Evolutionary conservation across 1,284 basidiomycete genomes (phyloP).

Genomic region (Flammula alnicola): DNA sequence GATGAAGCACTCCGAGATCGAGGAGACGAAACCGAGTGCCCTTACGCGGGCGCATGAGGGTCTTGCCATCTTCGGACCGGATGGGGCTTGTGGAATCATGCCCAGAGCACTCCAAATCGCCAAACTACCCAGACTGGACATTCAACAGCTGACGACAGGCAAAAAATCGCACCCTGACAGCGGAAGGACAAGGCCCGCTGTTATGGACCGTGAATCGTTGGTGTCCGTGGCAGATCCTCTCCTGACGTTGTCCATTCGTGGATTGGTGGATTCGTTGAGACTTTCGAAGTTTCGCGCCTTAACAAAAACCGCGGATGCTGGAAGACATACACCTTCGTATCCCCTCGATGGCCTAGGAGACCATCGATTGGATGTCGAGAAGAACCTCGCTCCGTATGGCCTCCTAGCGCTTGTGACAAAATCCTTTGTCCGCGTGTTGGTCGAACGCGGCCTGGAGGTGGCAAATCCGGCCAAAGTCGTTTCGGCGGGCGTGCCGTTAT

Average conservation of each 20-base stretch:
- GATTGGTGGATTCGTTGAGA: constrained; percentile 26
- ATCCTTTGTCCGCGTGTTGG: constrained; percentile 38
- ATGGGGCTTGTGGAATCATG: constrained; percentile 21
- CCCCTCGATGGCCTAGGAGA: constrained; percentile 32
- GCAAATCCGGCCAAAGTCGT: constrained; percentile 34
- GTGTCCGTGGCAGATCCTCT: constrained; percentile 32
- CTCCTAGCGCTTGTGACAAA: constrained; percentile 45
- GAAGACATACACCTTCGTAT: constrained; percentile 17
- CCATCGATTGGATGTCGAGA: constrained; percentile 34
- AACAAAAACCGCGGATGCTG: constrained; percentile 7
- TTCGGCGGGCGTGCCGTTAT: constrained; percentile 9
- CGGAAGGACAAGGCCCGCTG: not conserved
- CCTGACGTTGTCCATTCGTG: constrained; percentile 29
- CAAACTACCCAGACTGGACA: constrained; percentile 24
- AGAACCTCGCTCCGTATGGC: constrained; percentile 48
- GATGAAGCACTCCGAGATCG: constrained; percentile 10
- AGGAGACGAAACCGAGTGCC: constrained; percentile 1
- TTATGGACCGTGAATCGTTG: constrained; percentile 13
- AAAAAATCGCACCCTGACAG: not conserved
- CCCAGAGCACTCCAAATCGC: constrained; percentile 21
- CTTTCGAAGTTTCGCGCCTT: constrained; percentile 25
- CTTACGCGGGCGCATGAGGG: not conserved
- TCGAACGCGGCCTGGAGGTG: constrained; percentile 39
- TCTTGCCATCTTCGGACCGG: constrained; percentile 3
- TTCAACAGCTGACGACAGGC: constrained; percentile 4